Conservation (phyloP, 106 monocot genomes). For the Dendrobium chrysotoxum region DNA sequence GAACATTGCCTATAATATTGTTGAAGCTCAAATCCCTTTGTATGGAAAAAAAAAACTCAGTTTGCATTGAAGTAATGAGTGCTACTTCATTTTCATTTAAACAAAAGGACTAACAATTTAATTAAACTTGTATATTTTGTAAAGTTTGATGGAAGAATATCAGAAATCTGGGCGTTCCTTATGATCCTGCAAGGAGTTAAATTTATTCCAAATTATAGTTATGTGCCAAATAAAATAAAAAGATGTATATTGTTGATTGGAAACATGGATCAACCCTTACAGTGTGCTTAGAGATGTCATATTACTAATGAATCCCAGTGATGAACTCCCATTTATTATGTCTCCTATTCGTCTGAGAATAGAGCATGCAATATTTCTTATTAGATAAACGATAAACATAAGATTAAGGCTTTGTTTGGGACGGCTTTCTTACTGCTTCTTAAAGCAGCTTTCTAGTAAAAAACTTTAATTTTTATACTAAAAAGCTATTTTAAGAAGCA, state of each 20-base stretch:
- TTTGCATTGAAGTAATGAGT: not conserved
- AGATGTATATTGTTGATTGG: not conserved
- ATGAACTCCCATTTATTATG: slow-evolving; percentile 59
- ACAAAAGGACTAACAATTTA: slow-evolving; percentile 40
- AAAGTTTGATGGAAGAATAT: slow-evolving; percentile 40
- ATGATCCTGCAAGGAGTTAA: slow-evolving; percentile 38
- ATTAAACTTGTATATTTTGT: slow-evolving; percentile 29
- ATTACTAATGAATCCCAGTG: slow-evolving; percentile 59
- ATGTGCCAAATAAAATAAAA: not conserved
- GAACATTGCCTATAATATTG: slow-evolving; percentile 66
- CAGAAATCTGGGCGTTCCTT: slow-evolving; percentile 68
- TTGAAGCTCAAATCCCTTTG: slow-evolving; percentile 94
- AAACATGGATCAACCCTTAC: slow-evolving; percentile 31
- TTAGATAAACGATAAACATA: not conserved
- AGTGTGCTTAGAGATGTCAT: slow-evolving; percentile 56
- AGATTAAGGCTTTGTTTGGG: not conserved
- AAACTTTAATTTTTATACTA: too few relatives aligned
- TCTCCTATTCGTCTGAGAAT: slow-evolving; percentile 62
- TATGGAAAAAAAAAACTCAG: not conserved
- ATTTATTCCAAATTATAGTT: not conserved
- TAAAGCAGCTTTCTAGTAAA: too few relatives aligned
- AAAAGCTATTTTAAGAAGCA: too few relatives aligned
- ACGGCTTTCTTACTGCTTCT: too few relatives aligned
- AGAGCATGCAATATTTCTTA: not conserved
- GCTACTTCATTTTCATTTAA: not conserved